Evolutionary conservation across 495 filamentous ascomycete species (phyloP).

Genomic region (Aspergillus carlsbadensis): DNA sequence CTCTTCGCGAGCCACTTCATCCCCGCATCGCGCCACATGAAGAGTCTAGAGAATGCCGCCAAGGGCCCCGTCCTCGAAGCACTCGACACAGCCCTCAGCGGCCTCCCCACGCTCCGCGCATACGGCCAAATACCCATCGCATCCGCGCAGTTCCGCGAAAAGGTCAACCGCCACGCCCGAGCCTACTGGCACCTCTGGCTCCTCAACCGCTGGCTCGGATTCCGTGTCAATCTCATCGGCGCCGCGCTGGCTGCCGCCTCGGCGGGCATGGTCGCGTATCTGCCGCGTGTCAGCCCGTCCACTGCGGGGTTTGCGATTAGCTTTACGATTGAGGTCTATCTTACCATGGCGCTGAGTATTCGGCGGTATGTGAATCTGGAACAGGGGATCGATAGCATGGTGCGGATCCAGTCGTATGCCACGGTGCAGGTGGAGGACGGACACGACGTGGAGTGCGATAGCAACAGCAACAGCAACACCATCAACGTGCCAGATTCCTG

Average conservation of each 20-base stretch:
- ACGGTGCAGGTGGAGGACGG: too few relatives aligned
- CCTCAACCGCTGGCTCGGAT: constrained; percentile 67
- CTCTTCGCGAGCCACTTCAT: constrained; percentile 48
- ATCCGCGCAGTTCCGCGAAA: too few relatives aligned
- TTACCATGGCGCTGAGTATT: constrained; percentile 56
- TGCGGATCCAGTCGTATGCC: constrained; percentile 68
- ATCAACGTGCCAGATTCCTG: constrained; percentile 61
- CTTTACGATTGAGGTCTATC: constrained; percentile 62
- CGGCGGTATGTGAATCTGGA: constrained; percentile 63
- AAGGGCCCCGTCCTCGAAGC: constrained; percentile 78
- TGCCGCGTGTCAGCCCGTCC: constrained; percentile 54
- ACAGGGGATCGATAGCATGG: constrained; percentile 67
- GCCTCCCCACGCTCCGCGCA: constrained; percentile 72
- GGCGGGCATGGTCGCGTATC: constrained; percentile 45
- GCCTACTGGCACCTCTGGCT: constrained; percentile 67
- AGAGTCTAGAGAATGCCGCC: constrained; percentile 69
- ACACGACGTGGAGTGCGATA: constrained; percentile 70
- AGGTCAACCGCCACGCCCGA: constrained; percentile 62
- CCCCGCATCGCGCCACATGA: constrained; percentile 68
- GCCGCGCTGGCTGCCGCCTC: constrained; percentile 60
- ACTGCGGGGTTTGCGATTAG: constrained; percentile 65
- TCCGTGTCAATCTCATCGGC: constrained; percentile 56
- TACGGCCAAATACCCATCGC: too few relatives aligned
- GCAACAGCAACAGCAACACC: constrained; percentile 57
- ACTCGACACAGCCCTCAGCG: constrained; percentile 66